A percentile compares a stretch with the other conserved stretches of the same genome.
These are phyloP conservation scores for Cucurbita maxima DNA, from an alignment of 306 rosid species.

Conservation along the genomic window DNA sequence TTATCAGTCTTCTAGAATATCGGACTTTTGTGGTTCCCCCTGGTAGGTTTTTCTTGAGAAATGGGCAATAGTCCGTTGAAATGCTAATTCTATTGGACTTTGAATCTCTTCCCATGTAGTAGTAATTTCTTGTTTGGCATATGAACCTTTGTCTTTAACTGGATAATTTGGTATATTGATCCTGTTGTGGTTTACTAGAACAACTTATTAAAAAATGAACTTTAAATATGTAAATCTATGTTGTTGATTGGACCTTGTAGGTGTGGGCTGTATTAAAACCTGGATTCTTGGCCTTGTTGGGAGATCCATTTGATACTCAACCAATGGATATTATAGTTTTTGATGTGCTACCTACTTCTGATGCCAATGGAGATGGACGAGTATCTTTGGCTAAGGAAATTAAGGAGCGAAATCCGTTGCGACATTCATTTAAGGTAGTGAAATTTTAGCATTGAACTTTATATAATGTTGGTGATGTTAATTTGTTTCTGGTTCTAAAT, in stretches of 20 bases:
- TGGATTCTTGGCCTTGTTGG: constrained; percentile 90
- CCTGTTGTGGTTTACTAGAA: neutral
- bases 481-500: constrained; percentile 10
- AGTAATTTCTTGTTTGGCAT: neutral
- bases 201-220: neutral
- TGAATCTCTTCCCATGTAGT: neutral
- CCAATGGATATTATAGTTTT: constrained; percentile 93
- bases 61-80: neutral
- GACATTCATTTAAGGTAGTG: constrained; percentile 75
- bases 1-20: neutral
- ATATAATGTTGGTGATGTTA: constrained; percentile 1
- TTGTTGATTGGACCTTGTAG: constrained; percentile 28
- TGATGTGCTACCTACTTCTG: constrained; percentile 71
- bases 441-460: neutral
- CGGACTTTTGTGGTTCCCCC: neutral
- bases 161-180: neutral
- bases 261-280: constrained; percentile 97
- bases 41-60: neutral
- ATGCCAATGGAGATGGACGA: constrained; percentile 76
- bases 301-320: constrained; percentile 70
- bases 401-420: constrained; percentile 77
- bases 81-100: neutral
- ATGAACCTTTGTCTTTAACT: neutral
- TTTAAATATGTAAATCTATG: neutral
- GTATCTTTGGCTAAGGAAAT: constrained; percentile 63